Percentiles rank a stretch among this genome's conserved stretches.
Conservation (phyloP, 2,329 filamentous ascomycete genomes). For the Colletotrichum sublineola region DNA sequence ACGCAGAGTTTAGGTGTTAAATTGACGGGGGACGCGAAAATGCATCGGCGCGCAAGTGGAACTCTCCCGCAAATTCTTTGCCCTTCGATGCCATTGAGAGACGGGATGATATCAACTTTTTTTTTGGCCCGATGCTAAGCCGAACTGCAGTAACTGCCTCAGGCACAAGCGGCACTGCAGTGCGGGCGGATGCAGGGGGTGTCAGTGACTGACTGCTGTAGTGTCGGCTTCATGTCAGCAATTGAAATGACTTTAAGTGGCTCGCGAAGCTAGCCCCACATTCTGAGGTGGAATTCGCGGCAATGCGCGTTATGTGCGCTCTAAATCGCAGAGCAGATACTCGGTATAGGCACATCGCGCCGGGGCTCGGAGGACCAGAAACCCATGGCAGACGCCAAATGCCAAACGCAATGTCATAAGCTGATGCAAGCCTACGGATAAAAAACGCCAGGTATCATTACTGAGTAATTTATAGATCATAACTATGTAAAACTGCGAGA, state of each 20-base stretch:
- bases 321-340: not conserved
- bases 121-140: constrained; percentile 41
- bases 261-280: constrained; percentile 33
- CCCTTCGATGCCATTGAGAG: constrained; percentile 43
- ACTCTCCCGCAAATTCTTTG: constrained; percentile 47
- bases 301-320: constrained; percentile 29
- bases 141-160: constrained; percentile 33
- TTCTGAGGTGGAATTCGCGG: constrained; percentile 30
- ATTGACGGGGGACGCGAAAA: constrained; percentile 30
- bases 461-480: constrained; percentile 19
- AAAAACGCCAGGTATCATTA: constrained; percentile 39
- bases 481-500: constrained; percentile 29
- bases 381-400: not conserved
- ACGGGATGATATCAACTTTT: constrained; percentile 42
- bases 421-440: not conserved
- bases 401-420: not conserved
- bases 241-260: constrained; percentile 37
- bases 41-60: constrained; percentile 37
- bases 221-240: constrained; percentile 34
- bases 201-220: constrained; percentile 4
- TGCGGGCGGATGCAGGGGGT: constrained; percentile 1
- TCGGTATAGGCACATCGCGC: not conserved
- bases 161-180: constrained; percentile 15
- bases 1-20: constrained; percentile 36
- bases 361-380: constrained; percentile 20